Percentiles rank a stretch among this genome's conserved stretches.
phyloP scores from a whole-genome alignment of 495 filamentous ascomycete species.

The Beverwykella pulmonaria region DNA sequence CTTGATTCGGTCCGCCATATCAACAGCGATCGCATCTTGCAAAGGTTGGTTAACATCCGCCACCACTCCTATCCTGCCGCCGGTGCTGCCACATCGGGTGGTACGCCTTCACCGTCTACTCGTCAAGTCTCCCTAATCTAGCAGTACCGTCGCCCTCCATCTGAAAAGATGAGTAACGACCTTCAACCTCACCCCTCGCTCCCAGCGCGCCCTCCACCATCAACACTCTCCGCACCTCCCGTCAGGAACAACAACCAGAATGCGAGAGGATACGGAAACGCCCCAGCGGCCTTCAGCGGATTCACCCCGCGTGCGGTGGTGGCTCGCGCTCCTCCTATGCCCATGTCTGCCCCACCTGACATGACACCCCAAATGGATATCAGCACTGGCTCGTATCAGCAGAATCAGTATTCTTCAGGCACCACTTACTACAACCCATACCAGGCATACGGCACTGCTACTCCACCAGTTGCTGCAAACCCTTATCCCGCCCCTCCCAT shows the following conservation, averaged over 20 bases:
- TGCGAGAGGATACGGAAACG: constrained; percentile 36
- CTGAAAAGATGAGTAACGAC: constrained; percentile 19
- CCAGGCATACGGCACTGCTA: constrained; percentile 48
- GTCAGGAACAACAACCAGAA: constrained; percentile 54
- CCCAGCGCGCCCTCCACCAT: constrained; percentile 78
- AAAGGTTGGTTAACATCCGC: not conserved
- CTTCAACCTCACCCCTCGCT: constrained; percentile 68
- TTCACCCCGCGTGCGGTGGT: constrained; percentile 69
- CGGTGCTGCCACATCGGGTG: not conserved
- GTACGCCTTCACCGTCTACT: not conserved
- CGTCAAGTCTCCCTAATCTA: not conserved
- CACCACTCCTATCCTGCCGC: not conserved
- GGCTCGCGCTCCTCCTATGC: constrained; percentile 47
- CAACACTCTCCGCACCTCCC: constrained; percentile 57
- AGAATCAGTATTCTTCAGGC: constrained; percentile 2
- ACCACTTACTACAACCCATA: constrained; percentile 38
- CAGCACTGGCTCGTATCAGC: constrained; percentile 34
- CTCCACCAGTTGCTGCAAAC: constrained; percentile 50
- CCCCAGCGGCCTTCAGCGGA: constrained; percentile 54
- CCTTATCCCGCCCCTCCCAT: constrained; percentile 37
- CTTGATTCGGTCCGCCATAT: too few relatives aligned
- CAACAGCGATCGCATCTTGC: not conserved
- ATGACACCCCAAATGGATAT: constrained; percentile 28
- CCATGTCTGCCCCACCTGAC: constrained; percentile 16
- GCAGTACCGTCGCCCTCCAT: not conserved